Evolutionary conservation across 148 eudicot species (phyloP).

Genomic region (Pouteria glomerata): DNA sequence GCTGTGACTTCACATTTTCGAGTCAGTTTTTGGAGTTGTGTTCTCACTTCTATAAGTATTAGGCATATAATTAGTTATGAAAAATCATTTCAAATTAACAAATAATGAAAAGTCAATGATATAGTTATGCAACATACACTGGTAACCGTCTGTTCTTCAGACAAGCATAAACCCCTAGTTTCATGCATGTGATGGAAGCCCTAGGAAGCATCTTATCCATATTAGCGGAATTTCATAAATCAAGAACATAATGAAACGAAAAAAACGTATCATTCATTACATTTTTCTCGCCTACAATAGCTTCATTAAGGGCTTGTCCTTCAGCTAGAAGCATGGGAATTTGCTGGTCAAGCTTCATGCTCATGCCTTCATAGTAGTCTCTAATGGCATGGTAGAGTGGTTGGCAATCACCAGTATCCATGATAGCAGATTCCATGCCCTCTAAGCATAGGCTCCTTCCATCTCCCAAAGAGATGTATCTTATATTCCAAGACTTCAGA

Average conservation of each 20-base stretch:
- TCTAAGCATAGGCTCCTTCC: conserved; percentile 89
- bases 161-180: conserved; percentile 96
- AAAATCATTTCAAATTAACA: too few species aligned
- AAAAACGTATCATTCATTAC: conserved; percentile 27
- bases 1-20: conserved; percentile 97
- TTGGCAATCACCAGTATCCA: conserved; percentile 97
- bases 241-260: neutral
- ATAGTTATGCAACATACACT: conserved; percentile 45
- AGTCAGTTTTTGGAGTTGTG: conserved; percentile 74
- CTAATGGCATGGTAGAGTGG: conserved; percentile 91
- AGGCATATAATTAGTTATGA: too few species aligned
- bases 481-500: conserved; percentile 61
- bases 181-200: conserved; percentile 98
- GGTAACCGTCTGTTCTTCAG: conserved; percentile 96
- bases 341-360: conserved; percentile 92
- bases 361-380: conserved; percentile 95
- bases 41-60: conserved; percentile 72
- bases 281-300: conserved; percentile 95
- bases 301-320: conserved; percentile 97
- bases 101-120: neutral
- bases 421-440: conserved; percentile 95
- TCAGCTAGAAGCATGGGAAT: conserved; percentile 97
- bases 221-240: conserved; percentile 9
- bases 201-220: conserved; percentile 26
- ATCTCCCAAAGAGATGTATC: conserved; percentile 76